Evolutionary conservation across 2,329 filamentous ascomycete species (phyloP).

Genomic region (Venturia asperata): DNA sequence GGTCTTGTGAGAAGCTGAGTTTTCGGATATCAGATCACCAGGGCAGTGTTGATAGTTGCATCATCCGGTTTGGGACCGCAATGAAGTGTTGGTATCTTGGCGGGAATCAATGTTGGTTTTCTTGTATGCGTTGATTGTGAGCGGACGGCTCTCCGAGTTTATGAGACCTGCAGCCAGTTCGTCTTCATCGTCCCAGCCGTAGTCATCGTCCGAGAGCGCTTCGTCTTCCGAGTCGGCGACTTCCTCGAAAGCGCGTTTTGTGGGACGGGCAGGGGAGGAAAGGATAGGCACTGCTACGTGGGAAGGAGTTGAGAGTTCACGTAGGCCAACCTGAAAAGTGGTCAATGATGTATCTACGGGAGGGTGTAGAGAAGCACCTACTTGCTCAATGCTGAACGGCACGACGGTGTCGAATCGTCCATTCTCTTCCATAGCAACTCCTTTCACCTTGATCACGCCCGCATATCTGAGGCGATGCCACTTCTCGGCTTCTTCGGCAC

Average conservation of each 20-base stretch:
- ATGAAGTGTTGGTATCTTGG: not conserved
- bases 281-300: conserved; percentile 12
- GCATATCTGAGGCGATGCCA: conserved; percentile 34
- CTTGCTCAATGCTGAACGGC: conserved; percentile 40
- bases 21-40: not conserved
- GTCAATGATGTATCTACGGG: conserved; percentile 23
- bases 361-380: conserved; percentile 34
- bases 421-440: conserved; percentile 35
- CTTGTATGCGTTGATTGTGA: conserved; percentile 1
- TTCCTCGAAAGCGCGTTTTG: conserved; percentile 53
- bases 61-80: not conserved
- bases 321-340: conserved; percentile 17
- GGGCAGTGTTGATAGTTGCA: not conserved
- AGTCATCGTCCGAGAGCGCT: conserved; percentile 59
- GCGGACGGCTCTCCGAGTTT: not conserved
- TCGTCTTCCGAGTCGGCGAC: conserved; percentile 52
- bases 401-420: conserved; percentile 43
- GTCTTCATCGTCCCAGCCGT: conserved; percentile 63
- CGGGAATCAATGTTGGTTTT: not conserved
- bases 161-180: conserved; percentile 30
- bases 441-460: conserved; percentile 40
- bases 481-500: conserved; percentile 26
- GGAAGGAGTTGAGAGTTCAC: conserved; percentile 3
- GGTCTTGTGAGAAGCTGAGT: not conserved
- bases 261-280: conserved; percentile 31